Evolutionary conservation across 345 rosid species (phyloP).

Genomic region (Reutealis trisperma): DNA sequence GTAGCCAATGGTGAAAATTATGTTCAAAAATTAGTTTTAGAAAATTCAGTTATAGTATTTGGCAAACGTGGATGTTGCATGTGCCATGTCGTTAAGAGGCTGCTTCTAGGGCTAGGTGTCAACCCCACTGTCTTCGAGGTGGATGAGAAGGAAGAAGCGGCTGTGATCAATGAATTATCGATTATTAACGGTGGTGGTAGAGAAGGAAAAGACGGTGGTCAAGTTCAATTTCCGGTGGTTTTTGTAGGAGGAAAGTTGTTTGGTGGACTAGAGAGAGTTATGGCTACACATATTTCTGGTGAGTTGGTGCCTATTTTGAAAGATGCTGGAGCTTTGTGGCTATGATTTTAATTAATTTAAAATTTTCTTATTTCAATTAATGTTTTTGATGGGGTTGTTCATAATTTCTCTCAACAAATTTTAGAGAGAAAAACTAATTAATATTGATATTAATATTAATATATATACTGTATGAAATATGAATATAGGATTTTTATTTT

Average conservation of each 20-base stretch:
- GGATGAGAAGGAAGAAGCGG: constrained; percentile 52
- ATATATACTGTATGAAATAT: no score
- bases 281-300: constrained; percentile 81
- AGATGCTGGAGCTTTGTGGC: constrained; percentile 81
- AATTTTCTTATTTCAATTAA: neutral
- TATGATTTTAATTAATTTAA: constrained; percentile 30
- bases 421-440: neutral
- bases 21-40: constrained; percentile 44
- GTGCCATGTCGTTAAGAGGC: constrained; percentile 67
- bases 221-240: constrained; percentile 64
- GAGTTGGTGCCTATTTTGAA: constrained; percentile 83
- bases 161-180: constrained; percentile 39
- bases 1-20: neutral
- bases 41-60: constrained; percentile 62
- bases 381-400: neutral
- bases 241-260: constrained; percentile 78
- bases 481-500: neutral
- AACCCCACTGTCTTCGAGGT: constrained; percentile 69
- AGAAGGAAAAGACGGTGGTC: constrained; percentile 7
- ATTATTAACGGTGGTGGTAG: constrained; percentile 1
- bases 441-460: no score
- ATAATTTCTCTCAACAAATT: neutral
- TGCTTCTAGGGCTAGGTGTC: constrained; percentile 72
- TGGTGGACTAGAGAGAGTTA: constrained; percentile 82
- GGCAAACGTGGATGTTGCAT: constrained; percentile 74